These are phyloP conservation scores for Pogostemon cablin DNA, from an alignment of 257 asterid species.

Conservation along the genomic window DNA sequence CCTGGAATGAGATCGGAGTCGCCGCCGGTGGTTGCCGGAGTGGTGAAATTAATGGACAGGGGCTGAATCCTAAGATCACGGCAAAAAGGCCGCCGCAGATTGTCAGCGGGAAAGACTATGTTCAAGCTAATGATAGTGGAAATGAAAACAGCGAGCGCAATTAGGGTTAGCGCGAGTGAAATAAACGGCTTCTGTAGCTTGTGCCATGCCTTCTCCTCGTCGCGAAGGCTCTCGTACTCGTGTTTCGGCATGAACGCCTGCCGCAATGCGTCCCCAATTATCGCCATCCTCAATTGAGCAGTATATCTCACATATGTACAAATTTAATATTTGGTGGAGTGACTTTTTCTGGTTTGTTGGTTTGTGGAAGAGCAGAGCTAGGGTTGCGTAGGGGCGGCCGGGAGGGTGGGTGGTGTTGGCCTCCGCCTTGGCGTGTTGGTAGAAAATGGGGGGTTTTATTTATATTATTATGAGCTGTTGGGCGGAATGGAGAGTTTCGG, in stretches of 20 bases:
- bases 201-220: conserved; percentile 82
- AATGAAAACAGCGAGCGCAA: conserved; percentile 52
- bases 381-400: conserved; percentile 19
- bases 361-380: conserved; percentile 18
- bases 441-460: conserved; percentile 28
- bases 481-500: conserved; percentile 21
- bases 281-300: conserved; percentile 41
- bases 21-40: conserved; percentile 36
- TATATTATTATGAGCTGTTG: conserved; percentile 23
- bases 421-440: neutral
- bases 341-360: neutral
- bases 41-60: conserved; percentile 63
- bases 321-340: neutral
- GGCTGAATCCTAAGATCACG: conserved; percentile 84
- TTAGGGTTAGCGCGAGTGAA: conserved; percentile 38
- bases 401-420: neutral
- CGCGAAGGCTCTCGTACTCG: conserved; percentile 83
- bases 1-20: conserved; percentile 67
- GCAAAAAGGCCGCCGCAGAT: conserved; percentile 80
- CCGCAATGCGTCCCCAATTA: conserved; percentile 81
- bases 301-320: conserved; percentile 30
- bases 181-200: conserved; percentile 66
- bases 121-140: conserved; percentile 67
- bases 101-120: conserved; percentile 73
- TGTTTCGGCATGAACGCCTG: conserved; percentile 97